Conservation (phyloP, 441 rosid species). For the Macaranga tanarius region DNA sequence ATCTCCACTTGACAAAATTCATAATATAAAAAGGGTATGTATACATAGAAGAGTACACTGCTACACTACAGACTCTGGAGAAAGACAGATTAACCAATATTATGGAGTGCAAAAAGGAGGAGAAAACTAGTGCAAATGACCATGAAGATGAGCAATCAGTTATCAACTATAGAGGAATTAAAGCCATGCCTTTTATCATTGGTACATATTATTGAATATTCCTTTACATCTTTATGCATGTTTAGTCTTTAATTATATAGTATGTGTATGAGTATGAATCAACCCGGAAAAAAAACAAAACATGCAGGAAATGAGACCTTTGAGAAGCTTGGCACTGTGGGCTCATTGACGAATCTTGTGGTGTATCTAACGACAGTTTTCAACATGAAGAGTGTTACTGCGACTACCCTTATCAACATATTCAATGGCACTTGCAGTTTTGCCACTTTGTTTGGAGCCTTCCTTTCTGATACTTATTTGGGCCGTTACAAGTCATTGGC, state of each 20-base stretch:
- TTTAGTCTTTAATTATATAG: no score
- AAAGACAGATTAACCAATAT: no score
- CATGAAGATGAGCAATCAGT: neutral
- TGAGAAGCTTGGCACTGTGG: conserved; percentile 50
- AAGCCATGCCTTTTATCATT: conserved; percentile 19
- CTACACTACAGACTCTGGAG: no score
- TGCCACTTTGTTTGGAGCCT: conserved; percentile 37
- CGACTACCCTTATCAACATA: conserved; percentile 39
- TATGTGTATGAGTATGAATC: neutral
- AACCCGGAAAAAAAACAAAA: neutral
- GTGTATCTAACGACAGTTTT: conserved; percentile 45
- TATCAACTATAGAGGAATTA: conserved; percentile 11
- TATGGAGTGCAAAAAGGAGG: neutral
- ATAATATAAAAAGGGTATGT: no score
- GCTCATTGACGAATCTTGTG: conserved; percentile 36
- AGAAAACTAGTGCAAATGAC: neutral
- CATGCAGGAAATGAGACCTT: conserved; percentile 48
- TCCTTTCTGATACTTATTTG: conserved; percentile 41
- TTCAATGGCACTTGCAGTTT: conserved; percentile 39
- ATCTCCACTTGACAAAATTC: no score
- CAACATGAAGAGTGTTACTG: conserved; percentile 39
- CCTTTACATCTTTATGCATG: no score
- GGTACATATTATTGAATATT: neutral
- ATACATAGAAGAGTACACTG: no score
- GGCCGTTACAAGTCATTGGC: conserved; percentile 38